Conservation (phyloP, 768 basidiomycete species). For the Phlegmacium glaucopus region DNA sequence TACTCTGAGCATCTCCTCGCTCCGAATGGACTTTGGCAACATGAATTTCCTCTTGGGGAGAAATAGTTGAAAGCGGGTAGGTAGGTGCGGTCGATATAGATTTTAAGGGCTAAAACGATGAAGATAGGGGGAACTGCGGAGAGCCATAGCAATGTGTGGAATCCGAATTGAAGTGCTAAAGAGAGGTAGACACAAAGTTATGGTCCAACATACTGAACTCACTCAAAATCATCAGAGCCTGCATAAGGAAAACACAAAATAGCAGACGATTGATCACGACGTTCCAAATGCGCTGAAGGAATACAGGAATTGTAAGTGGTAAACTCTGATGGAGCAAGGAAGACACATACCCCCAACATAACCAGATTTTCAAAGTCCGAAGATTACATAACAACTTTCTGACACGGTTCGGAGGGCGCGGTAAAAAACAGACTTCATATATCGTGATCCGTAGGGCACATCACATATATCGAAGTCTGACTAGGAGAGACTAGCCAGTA, state of each 20-base stretch:
- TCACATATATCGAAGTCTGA: too few relatives aligned
- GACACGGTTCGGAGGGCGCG: too few relatives aligned
- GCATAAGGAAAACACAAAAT: conserved; percentile 80
- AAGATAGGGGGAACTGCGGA: conserved; percentile 85
- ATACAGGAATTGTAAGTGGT: conserved; percentile 3
- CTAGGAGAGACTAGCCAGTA: too few relatives aligned
- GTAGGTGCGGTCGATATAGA: conserved; percentile 72
- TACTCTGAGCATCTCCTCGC: conserved; percentile 64
- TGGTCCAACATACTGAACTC: conserved; percentile 26
- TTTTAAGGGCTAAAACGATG: conserved; percentile 77
- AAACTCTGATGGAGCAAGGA: neutral
- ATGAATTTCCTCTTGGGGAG: conserved; percentile 77
- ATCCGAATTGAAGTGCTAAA: conserved; percentile 73
- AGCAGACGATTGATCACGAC: conserved; percentile 88
- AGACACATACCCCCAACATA: conserved; percentile 72
- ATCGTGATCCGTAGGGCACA: too few relatives aligned
- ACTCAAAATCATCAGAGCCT: conserved; percentile 84
- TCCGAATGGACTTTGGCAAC: conserved; percentile 75
- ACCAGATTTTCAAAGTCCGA: too few relatives aligned
- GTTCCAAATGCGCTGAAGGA: conserved; percentile 82
- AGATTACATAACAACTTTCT: too few relatives aligned
- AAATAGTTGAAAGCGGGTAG: conserved; percentile 74
- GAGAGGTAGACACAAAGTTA: neutral
- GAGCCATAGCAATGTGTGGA: conserved; percentile 74
- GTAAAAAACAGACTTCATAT: too few relatives aligned